Percentiles rank a stretch among this genome's conserved stretches.
Conservation (phyloP, 768 basidiomycete species). For the Rubroboletus pulcherrimus region DNA sequence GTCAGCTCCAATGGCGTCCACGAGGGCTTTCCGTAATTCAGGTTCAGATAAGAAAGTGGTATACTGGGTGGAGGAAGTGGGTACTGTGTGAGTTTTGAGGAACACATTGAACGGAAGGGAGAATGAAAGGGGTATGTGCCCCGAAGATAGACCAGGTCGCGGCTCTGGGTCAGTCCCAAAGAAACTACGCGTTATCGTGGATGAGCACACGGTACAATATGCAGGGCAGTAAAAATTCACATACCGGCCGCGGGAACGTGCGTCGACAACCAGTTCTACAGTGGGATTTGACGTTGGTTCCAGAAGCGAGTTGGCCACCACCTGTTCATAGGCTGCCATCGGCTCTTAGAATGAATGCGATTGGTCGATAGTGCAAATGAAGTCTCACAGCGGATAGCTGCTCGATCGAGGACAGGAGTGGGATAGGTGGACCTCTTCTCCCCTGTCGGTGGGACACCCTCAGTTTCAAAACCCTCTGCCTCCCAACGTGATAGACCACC, state of each 20-base stretch:
- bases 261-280: conserved; percentile 80
- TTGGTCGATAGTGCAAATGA: conserved; percentile 33
- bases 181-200: conserved; percentile 48
- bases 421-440: conserved; percentile 41
- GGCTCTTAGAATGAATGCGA: conserved; percentile 16
- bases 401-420: conserved; percentile 47
- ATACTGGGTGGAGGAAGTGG: conserved; percentile 41
- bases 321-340: conserved; percentile 69
- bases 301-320: conserved; percentile 64
- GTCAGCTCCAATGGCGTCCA: conserved; percentile 58
- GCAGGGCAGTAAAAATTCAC: conserved; percentile 14
- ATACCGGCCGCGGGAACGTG: conserved; percentile 78
- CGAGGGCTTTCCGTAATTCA: conserved; percentile 58
- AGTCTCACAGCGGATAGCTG: conserved; percentile 42
- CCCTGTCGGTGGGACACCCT: conserved; percentile 29
- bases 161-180: conserved; percentile 84
- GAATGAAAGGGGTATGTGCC: conserved; percentile 86
- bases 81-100: conserved; percentile 42
- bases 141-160: conserved; percentile 79
- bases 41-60: conserved; percentile 55
- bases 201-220: conserved; percentile 3
- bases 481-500: conserved; percentile 90
- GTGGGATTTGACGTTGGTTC: conserved; percentile 40
- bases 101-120: conserved; percentile 83
- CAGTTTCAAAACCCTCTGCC: conserved; percentile 57